Evolutionary conservation across 2,329 filamentous ascomycete species (phyloP).

Genomic region (Parastagonospora avenae): DNA sequence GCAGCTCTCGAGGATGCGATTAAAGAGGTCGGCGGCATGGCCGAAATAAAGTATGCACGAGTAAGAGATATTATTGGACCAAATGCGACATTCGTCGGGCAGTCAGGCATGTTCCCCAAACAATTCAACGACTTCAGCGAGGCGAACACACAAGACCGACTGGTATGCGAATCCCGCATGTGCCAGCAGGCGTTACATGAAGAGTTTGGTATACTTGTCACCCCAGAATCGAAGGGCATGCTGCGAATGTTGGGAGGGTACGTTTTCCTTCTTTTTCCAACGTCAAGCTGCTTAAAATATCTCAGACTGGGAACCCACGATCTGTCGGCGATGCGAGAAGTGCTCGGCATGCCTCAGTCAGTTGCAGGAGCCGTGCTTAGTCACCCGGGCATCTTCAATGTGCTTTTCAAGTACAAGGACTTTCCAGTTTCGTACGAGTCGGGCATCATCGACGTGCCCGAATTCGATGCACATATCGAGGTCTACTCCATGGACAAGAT

Average conservation of each 20-base stretch:
- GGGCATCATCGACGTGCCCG: conserved; percentile 59
- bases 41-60: conserved; percentile 61
- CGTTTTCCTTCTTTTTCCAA: neutral
- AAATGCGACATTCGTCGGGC: conserved; percentile 55
- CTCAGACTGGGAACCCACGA: conserved; percentile 60
- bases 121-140: conserved; percentile 42
- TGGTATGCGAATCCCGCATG: neutral
- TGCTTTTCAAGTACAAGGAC: conserved; percentile 13
- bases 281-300: conserved; percentile 15
- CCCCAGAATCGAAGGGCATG: neutral
- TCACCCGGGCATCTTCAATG: conserved; percentile 6
- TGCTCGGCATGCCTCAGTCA: conserved; percentile 49
- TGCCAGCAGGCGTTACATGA: conserved; percentile 1
- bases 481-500: conserved; percentile 61
- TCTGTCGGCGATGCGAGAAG: conserved; percentile 60
- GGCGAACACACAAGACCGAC: neutral
- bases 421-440: conserved; percentile 64
- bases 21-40: conserved; percentile 58
- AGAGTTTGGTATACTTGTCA: neutral
- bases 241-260: neutral
- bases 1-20: conserved; percentile 60
- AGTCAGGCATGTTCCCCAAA: conserved; percentile 56
- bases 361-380: conserved; percentile 40
- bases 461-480: conserved; percentile 59
- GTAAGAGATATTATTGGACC: conserved; percentile 61